A percentile compares a stretch with the other conserved stretches of the same genome.
phyloP scores from a whole-genome alignment of 768 basidiomycete genomes.

The Lentinula boryana region DNA sequence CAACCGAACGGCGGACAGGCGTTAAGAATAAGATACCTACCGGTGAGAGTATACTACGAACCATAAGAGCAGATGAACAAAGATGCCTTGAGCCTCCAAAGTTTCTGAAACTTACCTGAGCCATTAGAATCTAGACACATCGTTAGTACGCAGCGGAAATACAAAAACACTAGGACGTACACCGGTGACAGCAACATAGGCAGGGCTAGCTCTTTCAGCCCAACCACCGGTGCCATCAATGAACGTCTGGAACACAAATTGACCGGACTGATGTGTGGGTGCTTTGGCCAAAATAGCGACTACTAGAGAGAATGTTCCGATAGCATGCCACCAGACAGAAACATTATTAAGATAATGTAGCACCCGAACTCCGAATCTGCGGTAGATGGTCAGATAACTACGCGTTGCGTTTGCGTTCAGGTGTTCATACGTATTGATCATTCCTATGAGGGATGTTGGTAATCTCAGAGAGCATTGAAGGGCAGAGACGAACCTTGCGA shows the following conservation, averaged over 20 bases:
- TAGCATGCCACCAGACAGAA: conserved; percentile 69
- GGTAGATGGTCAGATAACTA: neutral
- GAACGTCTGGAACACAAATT: conserved; percentile 67
- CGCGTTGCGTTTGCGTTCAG: no score
- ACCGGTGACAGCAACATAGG: conserved; percentile 67
- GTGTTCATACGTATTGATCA: conserved; percentile 49
- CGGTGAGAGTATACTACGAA: conserved; percentile 58
- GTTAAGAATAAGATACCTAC: conserved; percentile 22
- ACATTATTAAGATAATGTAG: conserved; percentile 66
- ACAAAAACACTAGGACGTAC: conserved; percentile 19
- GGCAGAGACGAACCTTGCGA: conserved; percentile 42
- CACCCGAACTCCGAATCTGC: conserved; percentile 53
- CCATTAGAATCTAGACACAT: conserved; percentile 50
- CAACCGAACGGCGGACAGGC: neutral
- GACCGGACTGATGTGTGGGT: conserved; percentile 60
- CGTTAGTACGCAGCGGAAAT: neutral
- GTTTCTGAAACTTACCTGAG: conserved; percentile 34
- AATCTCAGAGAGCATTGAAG: neutral
- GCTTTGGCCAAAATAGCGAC: conserved; percentile 69
- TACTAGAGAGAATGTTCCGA: conserved; percentile 62
- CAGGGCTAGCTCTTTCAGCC: conserved; percentile 60
- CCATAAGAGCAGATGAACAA: neutral
- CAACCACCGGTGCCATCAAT: conserved; percentile 74
- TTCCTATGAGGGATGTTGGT: conserved; percentile 23
- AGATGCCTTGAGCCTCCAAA: neutral